Evolutionary conservation across 345 rosid genomes (phyloP).

Genomic region (Anastatica hierochuntica): DNA sequence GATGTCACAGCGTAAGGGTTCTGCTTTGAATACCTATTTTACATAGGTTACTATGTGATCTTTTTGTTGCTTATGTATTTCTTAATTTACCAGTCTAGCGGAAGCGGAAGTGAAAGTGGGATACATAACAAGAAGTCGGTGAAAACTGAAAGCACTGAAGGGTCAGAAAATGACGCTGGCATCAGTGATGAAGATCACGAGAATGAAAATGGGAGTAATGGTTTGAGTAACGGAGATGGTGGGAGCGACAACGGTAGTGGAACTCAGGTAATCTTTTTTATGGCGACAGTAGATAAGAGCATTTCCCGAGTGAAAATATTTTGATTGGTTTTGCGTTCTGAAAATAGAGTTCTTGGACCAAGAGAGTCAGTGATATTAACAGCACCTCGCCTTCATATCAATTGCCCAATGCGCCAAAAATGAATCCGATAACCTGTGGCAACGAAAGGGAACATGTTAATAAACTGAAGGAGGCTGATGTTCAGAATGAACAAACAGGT

Average conservation of each 20-base stretch:
- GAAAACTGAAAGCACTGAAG: slow-evolving; percentile 37
- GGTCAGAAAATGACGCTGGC: slow-evolving; percentile 35
- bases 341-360: slow-evolving; percentile 61
- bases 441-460: too few species aligned
- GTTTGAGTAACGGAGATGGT: slow-evolving; percentile 22
- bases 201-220: slow-evolving; percentile 37
- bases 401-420: too few species aligned
- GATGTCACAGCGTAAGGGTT: slow-evolving; percentile 64
- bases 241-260: slow-evolving; percentile 77
- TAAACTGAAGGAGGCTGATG: slow-evolving; percentile 25
- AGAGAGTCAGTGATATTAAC: slow-evolving; percentile 38
- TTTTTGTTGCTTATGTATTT: neutral
- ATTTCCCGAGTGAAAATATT: neutral
- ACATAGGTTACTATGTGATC: neutral
- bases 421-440: too few species aligned
- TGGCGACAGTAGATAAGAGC: neutral
- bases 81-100: slow-evolving; percentile 47
- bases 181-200: slow-evolving; percentile 30
- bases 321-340: slow-evolving; percentile 5
- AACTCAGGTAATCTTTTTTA: slow-evolving; percentile 44
- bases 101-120: slow-evolving; percentile 71
- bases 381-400: slow-evolving; percentile 32
- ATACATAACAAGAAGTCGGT: slow-evolving; percentile 37
- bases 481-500: slow-evolving; percentile 31
- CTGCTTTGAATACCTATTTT: slow-evolving; percentile 1